Evolutionary conservation across 1,284 basidiomycete species (phyloP), one percentile per base, ranked within the genome.

Genomic region (Malassezia globosa): DNA sequence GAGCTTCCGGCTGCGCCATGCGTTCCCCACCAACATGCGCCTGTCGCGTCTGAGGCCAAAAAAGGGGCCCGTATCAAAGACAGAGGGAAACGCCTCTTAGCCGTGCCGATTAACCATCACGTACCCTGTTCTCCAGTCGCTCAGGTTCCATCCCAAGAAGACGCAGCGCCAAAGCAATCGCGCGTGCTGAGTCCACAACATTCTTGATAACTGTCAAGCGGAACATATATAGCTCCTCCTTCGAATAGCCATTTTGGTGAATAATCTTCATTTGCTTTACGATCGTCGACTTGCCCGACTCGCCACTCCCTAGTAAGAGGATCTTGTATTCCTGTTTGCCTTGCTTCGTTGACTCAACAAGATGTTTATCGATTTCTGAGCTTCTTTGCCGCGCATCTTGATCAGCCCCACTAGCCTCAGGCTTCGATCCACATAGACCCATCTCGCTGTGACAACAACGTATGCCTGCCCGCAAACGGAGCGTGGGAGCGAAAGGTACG

Each of bases 181-280:
- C 83, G 69, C 94, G 87, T 0, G 87, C 88, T 2, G 83, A 87
- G 49, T 69, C 67, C 16, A 69, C 50, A 11, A 68, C 34, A 39
- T 69, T 69, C 47, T 68, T 68, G 43, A 68, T 58, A 34, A 96
- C 82, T 16, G 84, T 82, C 1, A 82, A 79, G 31, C 84, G 78
- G 74, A 82, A 94, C 2, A 81, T 77, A 54, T 84, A 75, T 33
- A 90, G 79, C 73, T 96, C 90, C 1, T 86, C 80, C 19, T 74
- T 73, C 0, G 81, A 81, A 75, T 89, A 96, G 7, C 92, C 92
- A 62, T 85, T 83, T 73, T 95, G 87, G 73, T 95, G 87, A 54
- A 96, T 92, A 58, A 96, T 95, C 78, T 94, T 95, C 90, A 96
- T 96, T 75, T 96, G 92, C 74, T 95, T 96, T 39, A 95, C 88